Base-by-base conservation (phyloP, 1,284 basidiomycete species). In the Leccinum fallax region DNA sequence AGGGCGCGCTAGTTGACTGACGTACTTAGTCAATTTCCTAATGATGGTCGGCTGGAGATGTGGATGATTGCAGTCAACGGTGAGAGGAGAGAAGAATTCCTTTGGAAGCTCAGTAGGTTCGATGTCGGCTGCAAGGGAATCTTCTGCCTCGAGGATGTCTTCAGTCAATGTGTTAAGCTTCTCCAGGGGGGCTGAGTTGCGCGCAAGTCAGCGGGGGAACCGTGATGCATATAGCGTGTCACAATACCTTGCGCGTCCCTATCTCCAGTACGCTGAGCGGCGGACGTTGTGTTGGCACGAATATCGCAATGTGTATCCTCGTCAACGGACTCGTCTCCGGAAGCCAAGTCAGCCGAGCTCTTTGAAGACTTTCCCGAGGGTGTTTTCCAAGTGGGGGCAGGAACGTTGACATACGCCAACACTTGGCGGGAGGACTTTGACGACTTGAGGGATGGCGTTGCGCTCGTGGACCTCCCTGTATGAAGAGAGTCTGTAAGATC, bases 101-200 rank as follows among this genome's bases (percentile, higher is more conserved):
- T 78, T 68, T 9, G 87, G 82, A 13, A 94, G 76, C 60, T 87
- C 85, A 13, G 77, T 71, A 5, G 79, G 65, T 46, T 85, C 82
- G 1, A 85, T 78, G 62, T 92, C 88, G 1, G 88, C 81, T 2
- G 90, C 84, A 21, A 97, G 80, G 0, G 84, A 75, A 71, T 97
- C 95, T 70, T 96, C 92, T 0, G 94, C 92, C 71, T 96, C 93
- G 66, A 96, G 92, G 21, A 97, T 85, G 61, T 96, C 93, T 63
- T 96, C 93, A 1, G 96, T 79, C 19, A 90, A 73, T 6, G 81
- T 81, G 4, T 80, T 81, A 5, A 97, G 80, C 71, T 92, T 95
- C 69, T 93, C 88, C 7, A 93, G 76, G 0, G 90, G 87, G 2
- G 76, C 90, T 93, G 28, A 34, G 16, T 58, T 24, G 36, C 7